Percentiles rank a stretch among this genome's conserved stretches.
phyloP scores from a whole-genome alignment of 2,329 filamentous ascomycete species.

The Colletotrichum plurivorum region DNA sequence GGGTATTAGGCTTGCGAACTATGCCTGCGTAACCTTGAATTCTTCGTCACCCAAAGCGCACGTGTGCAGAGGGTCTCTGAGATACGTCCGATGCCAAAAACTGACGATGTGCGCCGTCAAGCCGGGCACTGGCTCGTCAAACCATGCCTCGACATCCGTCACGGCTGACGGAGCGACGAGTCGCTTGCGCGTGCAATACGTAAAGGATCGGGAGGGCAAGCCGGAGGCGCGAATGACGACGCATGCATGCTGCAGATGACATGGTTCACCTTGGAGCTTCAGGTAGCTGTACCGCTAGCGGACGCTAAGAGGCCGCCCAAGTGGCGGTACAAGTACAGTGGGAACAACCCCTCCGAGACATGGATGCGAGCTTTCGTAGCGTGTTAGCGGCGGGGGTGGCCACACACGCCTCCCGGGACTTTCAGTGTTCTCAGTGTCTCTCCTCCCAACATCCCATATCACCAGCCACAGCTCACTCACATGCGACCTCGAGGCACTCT shows the following conservation, averaged over 20 bases:
- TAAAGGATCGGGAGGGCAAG: conserved; percentile 8
- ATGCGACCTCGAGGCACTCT: conserved; percentile 13
- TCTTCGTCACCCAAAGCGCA: neutral
- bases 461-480: conserved; percentile 38
- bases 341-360: conserved; percentile 37
- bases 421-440: conserved; percentile 8
- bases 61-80: neutral
- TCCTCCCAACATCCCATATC: conserved; percentile 29
- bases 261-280: conserved; percentile 21
- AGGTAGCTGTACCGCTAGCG: conserved; percentile 33
- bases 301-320: conserved; percentile 22
- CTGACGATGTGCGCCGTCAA: neutral
- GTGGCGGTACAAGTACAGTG: conserved; percentile 36
- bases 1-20: neutral
- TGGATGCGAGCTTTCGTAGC: conserved; percentile 35
- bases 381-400: conserved; percentile 20
- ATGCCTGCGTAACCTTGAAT: neutral
- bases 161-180: conserved; percentile 17
- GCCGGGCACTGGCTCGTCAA: neutral
- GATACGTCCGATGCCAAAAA: neutral
- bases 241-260: conserved; percentile 41
- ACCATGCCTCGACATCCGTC: neutral
- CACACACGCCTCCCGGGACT: conserved; percentile 22
- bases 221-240: conserved; percentile 36
- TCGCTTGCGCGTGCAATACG: conserved; percentile 40